Base-by-base conservation (phyloP, 2,329 filamentous ascomycete species). In the Colletotrichum sojae region DNA sequence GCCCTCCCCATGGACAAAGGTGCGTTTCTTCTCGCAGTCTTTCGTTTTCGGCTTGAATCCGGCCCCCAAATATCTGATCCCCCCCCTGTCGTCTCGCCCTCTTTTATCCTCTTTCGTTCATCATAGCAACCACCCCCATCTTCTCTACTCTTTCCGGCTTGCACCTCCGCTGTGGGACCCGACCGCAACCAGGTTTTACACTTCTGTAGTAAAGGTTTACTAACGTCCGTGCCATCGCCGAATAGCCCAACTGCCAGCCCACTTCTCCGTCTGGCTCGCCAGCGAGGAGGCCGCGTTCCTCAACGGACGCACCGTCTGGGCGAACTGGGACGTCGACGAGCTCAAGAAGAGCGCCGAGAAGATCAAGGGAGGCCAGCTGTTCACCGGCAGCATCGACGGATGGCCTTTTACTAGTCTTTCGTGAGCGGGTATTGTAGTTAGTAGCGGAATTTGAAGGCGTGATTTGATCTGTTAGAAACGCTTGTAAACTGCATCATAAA, bases 291-390 rank as follows among this genome's bases (percentile, higher is more conserved):
- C 85, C 0, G 73, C 70, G 6, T 86, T 87, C 69, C 72, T 88
- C 27, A 83, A 80, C 48, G 78, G 81, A 3, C 83, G 82, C 54
- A 82, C 83, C 22, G 72, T 86, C 0, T 87, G 83, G 81, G 78
- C 81, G 12, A 83, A 83, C 22, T 88, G 84, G 85, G 86, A 88
- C 73, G 79, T 86, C 0, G 79, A 84, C 46, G 85, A 87, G 71
- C 77, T 88, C 40, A 83, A 83, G 73, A 60, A 62, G 15, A 59
- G 63, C 27, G 63, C 66, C 31, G 18, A 39, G 12, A 25, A 43
- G 2, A 66, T 66, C 39, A 40, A 69, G 22, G 43, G 62, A 12
- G 66, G 66, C 27, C 55, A 52, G 49, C 36, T 66, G n/a, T 45
- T 60, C 27, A 69, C 62, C 9, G 60, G 66, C 22, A 55, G 66